Base-by-base conservation (phyloP, 1,284 basidiomycete species). In the Rhodotorula mucilaginosa region DNA sequence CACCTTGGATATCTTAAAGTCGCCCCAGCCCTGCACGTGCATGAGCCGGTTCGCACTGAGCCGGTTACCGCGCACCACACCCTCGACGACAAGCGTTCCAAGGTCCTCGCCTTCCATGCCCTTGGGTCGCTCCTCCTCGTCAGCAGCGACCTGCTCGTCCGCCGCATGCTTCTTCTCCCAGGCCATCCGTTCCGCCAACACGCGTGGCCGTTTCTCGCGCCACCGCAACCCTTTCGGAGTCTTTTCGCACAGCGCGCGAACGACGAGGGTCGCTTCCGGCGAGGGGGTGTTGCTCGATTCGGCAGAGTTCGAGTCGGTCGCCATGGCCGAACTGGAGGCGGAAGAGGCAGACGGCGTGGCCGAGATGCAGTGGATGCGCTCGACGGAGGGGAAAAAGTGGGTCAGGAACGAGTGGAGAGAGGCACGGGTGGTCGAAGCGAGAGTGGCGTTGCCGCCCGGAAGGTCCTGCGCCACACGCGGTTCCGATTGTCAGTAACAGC, bases 301-400 rank as follows among this genome's bases (percentile, higher is more conserved):
- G 6, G 52, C 26, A 23, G 56, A 21, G 61, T 52, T 18, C 26
- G 64, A 52, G 13, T 71, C 70, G 61, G 61, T 61, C 49, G 63
- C 64, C 70, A 72, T 72, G 8, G 85, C 79, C 0, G 84, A 83
- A 0, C 64, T 49, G 60, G 87, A 84, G 3, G 61, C 23, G 81
- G 81, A 90, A 1, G 64, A 58, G 34, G 67, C 26, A 23, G 66
- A 54, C 7, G 70, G 64, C 18, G 64, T 57, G 87, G 76, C 85
- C 88, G 13, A 92, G 83, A 58, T 85, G 84, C 70, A 64, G 76
- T 84, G 82, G 5, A 86, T 80, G 76, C 85, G 85, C 51, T 85
- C 83, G 74, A 93, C 89, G n/a, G 86, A 85, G 0, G 96, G 96
- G 69, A 92, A 91, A 81, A 99, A 99, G 82, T 99, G 98, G 74